Conservation (phyloP, 73 alveolate genomes). For the Paramecium pentaurelia region DNA sequence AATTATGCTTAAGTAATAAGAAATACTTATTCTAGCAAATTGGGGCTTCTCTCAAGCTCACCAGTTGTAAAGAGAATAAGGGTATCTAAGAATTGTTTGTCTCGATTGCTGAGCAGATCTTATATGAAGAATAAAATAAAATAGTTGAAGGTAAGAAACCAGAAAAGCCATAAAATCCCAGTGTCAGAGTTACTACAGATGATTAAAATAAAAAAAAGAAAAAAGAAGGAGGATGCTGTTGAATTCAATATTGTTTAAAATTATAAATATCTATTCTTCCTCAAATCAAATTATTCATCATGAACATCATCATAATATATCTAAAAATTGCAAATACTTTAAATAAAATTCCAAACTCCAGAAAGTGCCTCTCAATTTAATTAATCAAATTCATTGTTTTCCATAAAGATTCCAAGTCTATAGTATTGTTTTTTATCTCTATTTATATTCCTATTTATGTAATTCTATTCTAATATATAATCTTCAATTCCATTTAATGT, state of each 20-base stretch:
- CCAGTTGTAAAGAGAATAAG: constrained; percentile 25
- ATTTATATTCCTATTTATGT: background rate
- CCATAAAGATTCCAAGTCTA: background rate
- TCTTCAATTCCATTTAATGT: background rate
- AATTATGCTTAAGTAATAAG: constrained; percentile 22
- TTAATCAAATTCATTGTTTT: background rate
- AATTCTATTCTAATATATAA: background rate
- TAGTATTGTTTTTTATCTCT: background rate
- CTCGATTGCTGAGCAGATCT: constrained; percentile 2
- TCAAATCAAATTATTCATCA: background rate
- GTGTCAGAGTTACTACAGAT: background rate
- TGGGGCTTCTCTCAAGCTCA: constrained; percentile 7
- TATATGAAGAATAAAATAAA: background rate
- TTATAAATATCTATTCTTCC: background rate
- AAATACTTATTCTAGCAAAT: background rate
- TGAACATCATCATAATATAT: background rate
- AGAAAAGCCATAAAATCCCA: background rate
- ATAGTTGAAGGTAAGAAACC: background rate
- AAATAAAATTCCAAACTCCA: background rate
- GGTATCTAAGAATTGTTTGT: constrained; percentile 4
- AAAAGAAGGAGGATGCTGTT: background rate
- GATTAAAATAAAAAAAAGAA: background rate
- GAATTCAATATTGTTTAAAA: background rate
- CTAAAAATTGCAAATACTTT: background rate
- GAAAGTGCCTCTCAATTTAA: background rate